These are phyloP conservation scores for Rutidosis leptorrhynchoides DNA, from an alignment of 129 eudicot species.

Conservation along the genomic window DNA sequence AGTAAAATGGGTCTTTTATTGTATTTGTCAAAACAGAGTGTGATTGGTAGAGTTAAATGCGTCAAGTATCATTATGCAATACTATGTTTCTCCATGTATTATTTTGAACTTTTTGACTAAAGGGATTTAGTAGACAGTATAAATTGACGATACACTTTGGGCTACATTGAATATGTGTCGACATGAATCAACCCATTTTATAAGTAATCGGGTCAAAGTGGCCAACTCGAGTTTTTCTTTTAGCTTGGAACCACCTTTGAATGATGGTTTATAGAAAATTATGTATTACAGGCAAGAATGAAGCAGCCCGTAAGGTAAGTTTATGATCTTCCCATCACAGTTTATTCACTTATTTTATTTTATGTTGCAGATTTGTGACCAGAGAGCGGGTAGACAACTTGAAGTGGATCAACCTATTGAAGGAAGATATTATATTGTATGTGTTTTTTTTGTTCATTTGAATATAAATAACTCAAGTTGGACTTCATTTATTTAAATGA, in stretches of 20 bases:
- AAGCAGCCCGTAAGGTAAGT: constrained; percentile 21
- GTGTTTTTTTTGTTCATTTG: no score
- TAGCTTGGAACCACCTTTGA: background rate
- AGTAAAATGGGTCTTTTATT: background rate
- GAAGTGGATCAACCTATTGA: no score
- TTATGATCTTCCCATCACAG: constrained; percentile 28
- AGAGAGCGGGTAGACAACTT: no score
- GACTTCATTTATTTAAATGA: no score
- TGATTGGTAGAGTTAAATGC: background rate
- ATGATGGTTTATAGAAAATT: background rate
- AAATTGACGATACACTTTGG: background rate
- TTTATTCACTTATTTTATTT: no score
- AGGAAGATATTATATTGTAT: no score
- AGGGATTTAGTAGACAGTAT: background rate
- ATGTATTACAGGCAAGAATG: background rate
- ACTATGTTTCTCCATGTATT: no score
- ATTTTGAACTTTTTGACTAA: background rate
- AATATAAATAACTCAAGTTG: no score
- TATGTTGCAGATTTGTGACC: no score
- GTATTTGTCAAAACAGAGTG: background rate
- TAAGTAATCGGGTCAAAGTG: background rate
- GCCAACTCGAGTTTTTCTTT: background rate
- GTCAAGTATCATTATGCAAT: background rate
- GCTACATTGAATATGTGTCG: background rate
- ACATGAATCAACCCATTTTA: background rate